Evolutionary conservation across 2,329 filamentous ascomycete species (phyloP).

Genomic region (Colletotrichum sp.): DNA sequence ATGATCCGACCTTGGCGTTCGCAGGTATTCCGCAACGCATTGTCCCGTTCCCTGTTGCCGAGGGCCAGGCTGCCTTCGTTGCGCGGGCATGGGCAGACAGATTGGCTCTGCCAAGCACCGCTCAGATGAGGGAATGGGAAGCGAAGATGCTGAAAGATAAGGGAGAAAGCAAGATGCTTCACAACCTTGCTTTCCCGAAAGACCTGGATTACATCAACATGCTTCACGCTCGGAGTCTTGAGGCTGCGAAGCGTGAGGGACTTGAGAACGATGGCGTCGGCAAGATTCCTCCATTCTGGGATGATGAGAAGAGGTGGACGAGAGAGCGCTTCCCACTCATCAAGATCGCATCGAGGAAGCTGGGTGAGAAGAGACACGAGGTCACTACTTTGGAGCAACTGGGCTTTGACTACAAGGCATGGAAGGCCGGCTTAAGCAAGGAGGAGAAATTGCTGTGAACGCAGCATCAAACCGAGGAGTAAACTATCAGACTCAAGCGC

Average conservation of each 20-base stretch:
- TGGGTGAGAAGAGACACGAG: conserved; percentile 38
- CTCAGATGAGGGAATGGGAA: conserved; percentile 70
- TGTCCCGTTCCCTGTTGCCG: conserved; percentile 74
- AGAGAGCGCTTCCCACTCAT: conserved; percentile 44
- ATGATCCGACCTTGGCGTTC: conserved; percentile 70
- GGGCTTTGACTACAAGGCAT: conserved; percentile 41
- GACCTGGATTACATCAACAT: conserved; percentile 67
- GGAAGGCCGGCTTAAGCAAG: conserved; percentile 24
- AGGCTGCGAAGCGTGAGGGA: conserved; percentile 32
- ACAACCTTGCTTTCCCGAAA: conserved; percentile 50
- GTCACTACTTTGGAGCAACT: conserved; percentile 54
- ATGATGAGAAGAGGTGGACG: conserved; percentile 42
- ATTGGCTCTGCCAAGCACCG: conserved; percentile 56
- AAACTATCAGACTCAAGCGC: not conserved
- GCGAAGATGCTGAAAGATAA: conserved; percentile 54
- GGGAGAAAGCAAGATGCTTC: conserved; percentile 42
- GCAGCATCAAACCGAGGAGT: not conserved
- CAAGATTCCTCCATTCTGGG: conserved; percentile 44
- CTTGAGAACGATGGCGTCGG: conserved; percentile 42
- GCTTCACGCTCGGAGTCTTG: conserved; percentile 53
- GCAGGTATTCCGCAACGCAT: conserved; percentile 70
- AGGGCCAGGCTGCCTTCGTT: conserved; percentile 71
- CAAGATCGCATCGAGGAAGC: conserved; percentile 40
- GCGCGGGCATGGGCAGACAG: conserved; percentile 70
- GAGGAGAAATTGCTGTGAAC: not conserved